phyloP scores from a whole-genome alignment of 805 yeast species.

The Zygosaccharomyces lentus region DNA sequence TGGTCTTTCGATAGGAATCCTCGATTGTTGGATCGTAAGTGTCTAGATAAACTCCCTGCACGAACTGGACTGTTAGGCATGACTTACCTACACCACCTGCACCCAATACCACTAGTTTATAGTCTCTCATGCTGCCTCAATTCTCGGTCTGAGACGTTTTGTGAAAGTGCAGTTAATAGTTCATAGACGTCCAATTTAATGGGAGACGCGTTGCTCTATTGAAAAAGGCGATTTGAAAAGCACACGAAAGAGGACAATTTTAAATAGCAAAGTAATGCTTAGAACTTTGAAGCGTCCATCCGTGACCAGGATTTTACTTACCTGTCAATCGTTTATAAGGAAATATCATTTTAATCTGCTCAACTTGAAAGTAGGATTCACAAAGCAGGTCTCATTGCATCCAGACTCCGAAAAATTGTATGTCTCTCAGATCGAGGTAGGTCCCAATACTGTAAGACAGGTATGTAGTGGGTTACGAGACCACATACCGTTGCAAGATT shows the following conservation, averaged over 20 bases:
- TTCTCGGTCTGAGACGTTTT: too few relatives aligned
- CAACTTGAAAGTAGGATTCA: constrained; percentile 45
- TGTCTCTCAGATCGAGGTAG: constrained; percentile 47
- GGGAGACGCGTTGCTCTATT: constrained; percentile 3
- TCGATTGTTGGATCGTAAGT: constrained; percentile 96
- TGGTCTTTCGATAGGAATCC: constrained; percentile 86
- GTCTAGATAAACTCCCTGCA: constrained; percentile 84
- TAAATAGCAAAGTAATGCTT: not conserved
- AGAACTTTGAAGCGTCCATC: not conserved
- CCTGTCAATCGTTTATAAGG: not conserved
- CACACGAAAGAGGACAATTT: not conserved
- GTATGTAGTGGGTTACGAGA: constrained; percentile 60
- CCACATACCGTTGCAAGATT: constrained; percentile 37
- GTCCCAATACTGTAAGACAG: constrained; percentile 20
- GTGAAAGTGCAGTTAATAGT: not conserved
- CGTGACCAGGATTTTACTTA: not conserved
- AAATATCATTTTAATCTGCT: constrained; percentile 20
- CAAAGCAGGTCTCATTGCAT: constrained; percentile 44
- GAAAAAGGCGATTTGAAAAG: not conserved
- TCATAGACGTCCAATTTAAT: not conserved
- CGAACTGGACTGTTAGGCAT: constrained; percentile 86
- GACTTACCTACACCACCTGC: constrained; percentile 98
- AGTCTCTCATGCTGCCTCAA: constrained; percentile 49
- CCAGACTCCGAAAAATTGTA: constrained; percentile 57
- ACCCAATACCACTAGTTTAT: constrained; percentile 86